These are phyloP conservation scores for Hymenoscyphus fraxineus DNA, from an alignment of 2,329 filamentous ascomycete genomes.

Conservation along the genomic window DNA sequence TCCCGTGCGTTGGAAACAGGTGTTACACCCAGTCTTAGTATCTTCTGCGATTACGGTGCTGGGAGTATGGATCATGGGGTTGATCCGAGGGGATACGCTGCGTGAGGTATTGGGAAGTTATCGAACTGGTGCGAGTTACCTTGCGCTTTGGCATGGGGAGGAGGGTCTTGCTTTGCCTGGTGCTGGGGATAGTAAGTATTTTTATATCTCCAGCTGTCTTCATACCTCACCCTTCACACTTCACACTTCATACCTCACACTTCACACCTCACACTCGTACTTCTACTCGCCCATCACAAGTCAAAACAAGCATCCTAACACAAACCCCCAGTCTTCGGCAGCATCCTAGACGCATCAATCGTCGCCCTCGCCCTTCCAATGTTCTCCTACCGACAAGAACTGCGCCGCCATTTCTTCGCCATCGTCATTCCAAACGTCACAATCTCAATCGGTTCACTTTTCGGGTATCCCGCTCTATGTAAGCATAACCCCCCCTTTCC, in stretches of 20 bases:
- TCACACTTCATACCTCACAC: too few relatives aligned
- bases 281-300: too few relatives aligned
- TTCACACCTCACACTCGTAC: too few relatives aligned
- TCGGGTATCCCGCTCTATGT: slow-evolving; percentile 53
- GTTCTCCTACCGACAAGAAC: slow-evolving; percentile 56
- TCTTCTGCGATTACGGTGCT: slow-evolving; percentile 52
- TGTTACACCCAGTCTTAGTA: slow-evolving; percentile 56
- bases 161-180: slow-evolving; percentile 41
- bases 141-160: slow-evolving; percentile 45
- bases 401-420: slow-evolving; percentile 49
- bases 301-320: neutral
- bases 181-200: slow-evolving; percentile 44
- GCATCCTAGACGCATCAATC: slow-evolving; percentile 54
- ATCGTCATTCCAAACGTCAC: slow-evolving; percentile 52
- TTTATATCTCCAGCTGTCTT: too few relatives aligned
- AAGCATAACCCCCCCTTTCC: too few relatives aligned
- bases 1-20: slow-evolving; percentile 46
- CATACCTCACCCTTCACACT: too few relatives aligned
- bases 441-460: slow-evolving; percentile 50
- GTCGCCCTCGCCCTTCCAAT: slow-evolving; percentile 57
- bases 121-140: slow-evolving; percentile 50
- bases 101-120: slow-evolving; percentile 44
- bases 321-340: slow-evolving; percentile 41
- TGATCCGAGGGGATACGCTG: slow-evolving; percentile 42
- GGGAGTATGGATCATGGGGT: slow-evolving; percentile 50